Percentiles rank a stretch among this genome's conserved stretches.
Conservation (phyloP, 768 basidiomycete species). For the Tulasnella sp. region DNA sequence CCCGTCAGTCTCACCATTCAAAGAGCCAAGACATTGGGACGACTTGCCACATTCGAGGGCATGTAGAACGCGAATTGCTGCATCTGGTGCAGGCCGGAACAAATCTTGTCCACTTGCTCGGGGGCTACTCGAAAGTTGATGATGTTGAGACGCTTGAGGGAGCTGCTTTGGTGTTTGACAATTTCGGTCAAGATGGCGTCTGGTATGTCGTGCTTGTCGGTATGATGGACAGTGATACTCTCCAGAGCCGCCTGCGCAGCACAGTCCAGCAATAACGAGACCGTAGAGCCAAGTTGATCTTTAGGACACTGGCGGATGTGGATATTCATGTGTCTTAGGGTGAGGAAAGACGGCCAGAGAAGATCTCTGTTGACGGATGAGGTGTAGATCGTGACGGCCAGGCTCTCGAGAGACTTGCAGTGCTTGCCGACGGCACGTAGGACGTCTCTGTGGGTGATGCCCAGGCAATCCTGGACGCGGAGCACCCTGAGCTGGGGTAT, state of each 20-base stretch:
- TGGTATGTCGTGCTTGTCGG: not conserved
- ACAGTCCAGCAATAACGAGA: not conserved
- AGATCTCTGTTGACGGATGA: not conserved
- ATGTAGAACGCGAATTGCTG: constrained; percentile 3
- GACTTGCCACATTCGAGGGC: not conserved
- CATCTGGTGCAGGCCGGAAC: not conserved
- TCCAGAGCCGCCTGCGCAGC: constrained; percentile 8
- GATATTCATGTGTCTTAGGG: constrained; percentile 10
- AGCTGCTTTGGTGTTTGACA: constrained; percentile 6
- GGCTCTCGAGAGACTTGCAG: not conserved
- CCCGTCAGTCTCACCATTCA: not conserved
- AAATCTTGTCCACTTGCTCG: constrained; percentile 1
- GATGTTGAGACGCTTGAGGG: constrained; percentile 6
- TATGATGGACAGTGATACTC: not conserved
- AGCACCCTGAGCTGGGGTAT: constrained; percentile 6
- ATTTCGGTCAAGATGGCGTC: not conserved
- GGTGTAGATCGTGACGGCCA: constrained; percentile 5
- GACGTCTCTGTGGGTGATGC: constrained; percentile 8
- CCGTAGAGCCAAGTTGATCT: not conserved
- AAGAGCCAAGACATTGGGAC: not conserved
- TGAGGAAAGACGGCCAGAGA: constrained; percentile 5
- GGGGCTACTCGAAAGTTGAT: not conserved
- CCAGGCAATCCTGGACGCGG: constrained; percentile 1
- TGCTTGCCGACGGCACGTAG: constrained; percentile 1
- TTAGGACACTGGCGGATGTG: constrained; percentile 12